A percentile compares a stretch with the other conserved stretches of the same genome.
These are phyloP conservation scores for Hirsutella minnesotensis DNA, from an alignment of 2,329 filamentous ascomycete genomes.

Conservation along the genomic window DNA sequence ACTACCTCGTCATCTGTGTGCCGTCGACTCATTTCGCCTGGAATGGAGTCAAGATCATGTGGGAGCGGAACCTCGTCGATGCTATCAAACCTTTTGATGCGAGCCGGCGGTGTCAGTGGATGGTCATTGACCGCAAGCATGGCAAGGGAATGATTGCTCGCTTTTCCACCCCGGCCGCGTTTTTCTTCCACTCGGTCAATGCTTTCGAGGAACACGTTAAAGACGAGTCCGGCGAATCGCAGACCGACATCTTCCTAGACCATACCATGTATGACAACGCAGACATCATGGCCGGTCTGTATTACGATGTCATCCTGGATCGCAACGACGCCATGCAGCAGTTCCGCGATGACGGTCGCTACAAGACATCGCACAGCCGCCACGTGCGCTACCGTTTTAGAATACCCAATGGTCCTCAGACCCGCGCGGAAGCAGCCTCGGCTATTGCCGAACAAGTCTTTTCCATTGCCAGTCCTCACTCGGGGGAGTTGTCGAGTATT, in stretches of 20 bases:
- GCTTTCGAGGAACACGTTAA: constrained; percentile 51
- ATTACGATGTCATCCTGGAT: constrained; percentile 55
- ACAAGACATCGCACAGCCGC: constrained; percentile 21
- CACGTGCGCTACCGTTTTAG: constrained; percentile 33
- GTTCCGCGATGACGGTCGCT: constrained; percentile 28
- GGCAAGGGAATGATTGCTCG: constrained; percentile 54
- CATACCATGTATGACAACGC: constrained; percentile 49
- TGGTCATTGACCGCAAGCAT: constrained; percentile 56
- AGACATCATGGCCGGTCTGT: constrained; percentile 54
- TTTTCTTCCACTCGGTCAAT: constrained; percentile 73
- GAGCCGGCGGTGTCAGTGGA: constrained; percentile 50
- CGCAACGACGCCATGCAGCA: constrained; percentile 31
- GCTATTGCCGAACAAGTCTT: constrained; percentile 22
- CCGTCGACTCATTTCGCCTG: constrained; percentile 51
- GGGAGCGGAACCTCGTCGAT: constrained; percentile 56
- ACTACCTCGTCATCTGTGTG: constrained; percentile 62
- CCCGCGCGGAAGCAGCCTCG: constrained; percentile 6
- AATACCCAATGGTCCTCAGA: constrained; percentile 13
- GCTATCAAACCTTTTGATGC: constrained; percentile 53
- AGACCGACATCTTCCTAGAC: constrained; percentile 50
- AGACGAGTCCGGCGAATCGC: constrained; percentile 18
- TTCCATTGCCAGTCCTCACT: constrained; percentile 38
- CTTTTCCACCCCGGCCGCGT: constrained; percentile 57
- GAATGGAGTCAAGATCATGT: constrained; percentile 48
- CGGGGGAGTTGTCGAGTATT: constrained; percentile 54